Conservation (phyloP, 257 asterid species). For the Jacaranda copaia region DNA sequence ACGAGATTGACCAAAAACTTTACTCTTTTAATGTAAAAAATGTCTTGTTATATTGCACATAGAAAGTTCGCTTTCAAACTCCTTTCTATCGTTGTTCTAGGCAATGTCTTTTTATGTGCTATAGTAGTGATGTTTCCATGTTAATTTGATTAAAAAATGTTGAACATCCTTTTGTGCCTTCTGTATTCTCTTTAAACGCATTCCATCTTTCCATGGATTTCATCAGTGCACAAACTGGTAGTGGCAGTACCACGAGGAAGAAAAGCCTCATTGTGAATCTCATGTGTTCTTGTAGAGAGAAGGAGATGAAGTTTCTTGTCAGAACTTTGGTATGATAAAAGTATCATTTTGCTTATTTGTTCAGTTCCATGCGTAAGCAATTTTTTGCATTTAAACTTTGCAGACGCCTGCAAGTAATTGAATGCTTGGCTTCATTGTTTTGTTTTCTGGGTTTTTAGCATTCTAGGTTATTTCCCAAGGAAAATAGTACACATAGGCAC, state of each 20-base stretch:
- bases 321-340: conserved; percentile 76
- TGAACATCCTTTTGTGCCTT: conserved; percentile 26
- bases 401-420: conserved; percentile 30
- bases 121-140: conserved; percentile 19
- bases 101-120: conserved; percentile 13
- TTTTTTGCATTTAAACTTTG: conserved; percentile 28
- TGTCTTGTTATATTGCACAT: not conserved
- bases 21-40: not conserved
- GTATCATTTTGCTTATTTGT: conserved; percentile 28
- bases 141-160: not conserved
- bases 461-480: not conserved
- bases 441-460: not conserved
- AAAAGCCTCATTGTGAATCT: conserved; percentile 82
- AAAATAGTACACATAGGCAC: not conserved
- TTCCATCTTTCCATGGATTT: conserved; percentile 48
- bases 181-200: conserved; percentile 31
- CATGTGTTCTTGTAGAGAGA: conserved; percentile 91
- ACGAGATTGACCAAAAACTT: not conserved
- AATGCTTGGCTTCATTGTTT: conserved; percentile 18
- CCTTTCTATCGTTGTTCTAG: conserved; percentile 2
- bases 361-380: not conserved
- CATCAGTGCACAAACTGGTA: conserved; percentile 92
- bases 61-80: conserved; percentile 14
- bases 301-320: conserved; percentile 90
- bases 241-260: conserved; percentile 78